phyloP scores from a whole-genome alignment of 768 basidiomycete genomes.

The Kwoniella shandongensis region DNA sequence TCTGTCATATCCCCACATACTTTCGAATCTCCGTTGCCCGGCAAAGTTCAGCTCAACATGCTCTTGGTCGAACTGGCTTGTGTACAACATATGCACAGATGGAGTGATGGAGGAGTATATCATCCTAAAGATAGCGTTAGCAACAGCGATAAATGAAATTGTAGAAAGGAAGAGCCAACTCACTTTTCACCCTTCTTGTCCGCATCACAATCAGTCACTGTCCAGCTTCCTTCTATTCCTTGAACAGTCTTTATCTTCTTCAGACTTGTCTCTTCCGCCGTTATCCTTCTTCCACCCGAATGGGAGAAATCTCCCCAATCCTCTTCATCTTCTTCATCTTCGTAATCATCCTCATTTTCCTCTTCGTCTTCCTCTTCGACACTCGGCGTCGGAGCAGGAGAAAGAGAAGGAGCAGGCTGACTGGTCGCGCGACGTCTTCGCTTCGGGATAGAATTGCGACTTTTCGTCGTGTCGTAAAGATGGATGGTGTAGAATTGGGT shows the following conservation, averaged over 20 bases:
- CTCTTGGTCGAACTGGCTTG: conserved; percentile 45
- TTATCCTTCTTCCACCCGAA: conserved; percentile 24
- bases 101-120: conserved; percentile 80
- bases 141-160: conserved; percentile 7
- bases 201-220: conserved; percentile 89
- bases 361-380: conserved; percentile 54
- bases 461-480: conserved; percentile 61
- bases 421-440: conserved; percentile 10
- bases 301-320: conserved; percentile 55
- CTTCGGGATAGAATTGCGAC: conserved; percentile 61
- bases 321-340: conserved; percentile 55
- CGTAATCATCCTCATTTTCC: conserved; percentile 55
- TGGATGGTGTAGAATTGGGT: conserved; percentile 81
- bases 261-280: conserved; percentile 49
- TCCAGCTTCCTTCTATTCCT: conserved; percentile 79
- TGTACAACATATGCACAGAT: conserved; percentile 50
- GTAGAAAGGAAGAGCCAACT: conserved; percentile 3
- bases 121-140: conserved; percentile 60
- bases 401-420: conserved; percentile 28
- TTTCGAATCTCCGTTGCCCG: conserved; percentile 4
- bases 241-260: conserved; percentile 61
- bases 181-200: conserved; percentile 71
- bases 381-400: conserved; percentile 20
- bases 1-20: conserved; percentile 36
- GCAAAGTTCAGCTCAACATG: conserved; percentile 47